Percentiles rank a stretch among this genome's conserved stretches.
Evolutionary conservation across 176 grass and related monocot species (phyloP).

Genomic region (Melocanna baccifera): DNA sequence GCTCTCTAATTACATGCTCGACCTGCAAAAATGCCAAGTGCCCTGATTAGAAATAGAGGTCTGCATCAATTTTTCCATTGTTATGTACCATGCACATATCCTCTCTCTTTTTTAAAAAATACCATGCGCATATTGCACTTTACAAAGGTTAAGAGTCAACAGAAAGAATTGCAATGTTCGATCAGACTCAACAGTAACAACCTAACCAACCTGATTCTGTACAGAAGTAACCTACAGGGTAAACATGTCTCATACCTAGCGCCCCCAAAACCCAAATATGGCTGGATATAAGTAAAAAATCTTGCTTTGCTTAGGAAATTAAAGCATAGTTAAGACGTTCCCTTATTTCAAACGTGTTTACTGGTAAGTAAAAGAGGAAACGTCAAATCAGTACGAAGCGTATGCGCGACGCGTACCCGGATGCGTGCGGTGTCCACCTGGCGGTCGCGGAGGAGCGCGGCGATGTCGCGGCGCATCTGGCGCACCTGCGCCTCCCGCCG

Average conservation of each 20-base stretch:
- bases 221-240: background rate
- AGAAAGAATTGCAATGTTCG: background rate
- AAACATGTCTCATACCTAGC: background rate
- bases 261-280: background rate
- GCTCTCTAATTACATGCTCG: constrained; percentile 97
- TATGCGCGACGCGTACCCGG: constrained; percentile 34
- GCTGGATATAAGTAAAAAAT: background rate
- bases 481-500: constrained; percentile 71
- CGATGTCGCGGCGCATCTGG: constrained; percentile 78
- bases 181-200: background rate
- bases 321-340: background rate
- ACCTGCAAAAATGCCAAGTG: constrained; percentile 53
- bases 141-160: background rate
- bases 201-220: background rate
- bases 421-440: constrained; percentile 81
- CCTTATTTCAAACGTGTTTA: background rate
- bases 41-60: background rate
- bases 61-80: background rate
- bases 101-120: background rate
- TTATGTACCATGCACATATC: background rate
- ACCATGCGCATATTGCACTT: background rate
- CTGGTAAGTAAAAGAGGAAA: background rate
- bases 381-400: background rate
- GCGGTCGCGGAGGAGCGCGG: constrained; percentile 64
- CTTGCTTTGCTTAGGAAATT: background rate